These are phyloP conservation scores for Lentinula novae-zelandiae DNA, from an alignment of 1,284 basidiomycete species.

Conservation along the genomic window DNA sequence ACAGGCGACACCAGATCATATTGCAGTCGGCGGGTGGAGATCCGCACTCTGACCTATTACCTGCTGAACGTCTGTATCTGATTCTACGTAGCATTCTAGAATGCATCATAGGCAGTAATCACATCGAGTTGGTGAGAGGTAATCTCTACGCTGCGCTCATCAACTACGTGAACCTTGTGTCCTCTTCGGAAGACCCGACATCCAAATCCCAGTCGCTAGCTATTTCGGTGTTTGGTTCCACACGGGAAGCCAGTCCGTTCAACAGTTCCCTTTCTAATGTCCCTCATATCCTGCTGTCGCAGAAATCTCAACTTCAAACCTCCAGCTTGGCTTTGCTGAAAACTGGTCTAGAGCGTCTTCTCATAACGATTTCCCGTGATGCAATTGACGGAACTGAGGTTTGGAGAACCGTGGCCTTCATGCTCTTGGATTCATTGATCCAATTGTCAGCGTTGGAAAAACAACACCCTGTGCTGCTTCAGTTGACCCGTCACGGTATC, in stretches of 20 bases:
- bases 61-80: constrained; percentile 74
- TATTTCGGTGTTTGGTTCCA: constrained; percentile 21
- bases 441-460: constrained; percentile 64
- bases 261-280: constrained; percentile 29
- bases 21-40: constrained; percentile 63
- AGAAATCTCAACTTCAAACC: constrained; percentile 43
- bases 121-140: constrained; percentile 88
- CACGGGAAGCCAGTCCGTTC: constrained; percentile 34
- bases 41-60: constrained; percentile 61
- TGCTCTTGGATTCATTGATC: constrained; percentile 77
- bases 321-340: constrained; percentile 65
- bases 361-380: constrained; percentile 81
- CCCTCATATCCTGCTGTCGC: constrained; percentile 22
- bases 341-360: constrained; percentile 67
- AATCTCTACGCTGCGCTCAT: constrained; percentile 92
- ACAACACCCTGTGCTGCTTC: constrained; percentile 51
- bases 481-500: constrained; percentile 76
- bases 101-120: constrained; percentile 74
- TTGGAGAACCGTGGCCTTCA: constrained; percentile 94
- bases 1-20: constrained; percentile 63
- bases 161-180: constrained; percentile 81
- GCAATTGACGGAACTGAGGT: constrained; percentile 94
- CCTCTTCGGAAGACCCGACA: constrained; percentile 23
- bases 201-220: constrained; percentile 6
- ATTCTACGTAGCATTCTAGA: constrained; percentile 79